Conservation (phyloP, 2,329 filamentous ascomycete genomes). For the Xylariaceae sp. region DNA sequence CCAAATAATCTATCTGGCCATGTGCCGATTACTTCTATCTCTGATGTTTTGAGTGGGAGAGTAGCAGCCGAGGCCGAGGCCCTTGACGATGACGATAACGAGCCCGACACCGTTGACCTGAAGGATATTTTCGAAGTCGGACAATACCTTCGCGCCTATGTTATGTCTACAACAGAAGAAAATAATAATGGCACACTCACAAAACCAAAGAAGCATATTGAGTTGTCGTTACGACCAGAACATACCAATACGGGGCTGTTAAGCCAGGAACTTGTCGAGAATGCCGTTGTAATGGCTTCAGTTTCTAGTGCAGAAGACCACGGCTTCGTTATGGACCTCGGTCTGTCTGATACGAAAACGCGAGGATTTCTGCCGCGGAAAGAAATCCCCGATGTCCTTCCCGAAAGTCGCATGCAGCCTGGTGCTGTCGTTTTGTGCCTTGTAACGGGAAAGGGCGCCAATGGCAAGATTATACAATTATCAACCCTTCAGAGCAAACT, state of each 20-base stretch:
- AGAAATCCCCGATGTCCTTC: conserved; percentile 63
- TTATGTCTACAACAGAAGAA: conserved; percentile 71
- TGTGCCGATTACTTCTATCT: conserved; percentile 87
- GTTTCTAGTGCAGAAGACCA: conserved; percentile 93
- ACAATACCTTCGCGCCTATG: conserved; percentile 81
- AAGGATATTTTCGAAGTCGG: conserved; percentile 71
- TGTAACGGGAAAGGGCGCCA: conserved; percentile 66
- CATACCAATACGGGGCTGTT: conserved; percentile 71
- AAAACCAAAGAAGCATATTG: conserved; percentile 74
- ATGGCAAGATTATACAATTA: conserved; percentile 80
- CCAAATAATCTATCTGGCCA: conserved; percentile 92
- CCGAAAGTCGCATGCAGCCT: conserved; percentile 66
- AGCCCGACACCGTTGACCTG: conserved; percentile 61
- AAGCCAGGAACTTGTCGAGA: conserved; percentile 65
- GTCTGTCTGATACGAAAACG: conserved; percentile 60
- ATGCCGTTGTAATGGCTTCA: conserved; percentile 79
- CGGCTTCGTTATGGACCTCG: conserved; percentile 88
- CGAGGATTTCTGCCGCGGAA: conserved; percentile 82
- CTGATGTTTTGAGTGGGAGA: conserved; percentile 67
- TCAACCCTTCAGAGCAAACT: conserved; percentile 67
- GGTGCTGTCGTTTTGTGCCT: conserved; percentile 82
- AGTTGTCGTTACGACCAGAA: conserved; percentile 75
- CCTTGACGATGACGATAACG: conserved; percentile 50
- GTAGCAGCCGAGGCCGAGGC: conserved; percentile 63
- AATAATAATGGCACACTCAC: conserved; percentile 47